phyloP scores from a whole-genome alignment of 1,139 yeast genomes.

The Geotrichum aggregatum region DNA sequence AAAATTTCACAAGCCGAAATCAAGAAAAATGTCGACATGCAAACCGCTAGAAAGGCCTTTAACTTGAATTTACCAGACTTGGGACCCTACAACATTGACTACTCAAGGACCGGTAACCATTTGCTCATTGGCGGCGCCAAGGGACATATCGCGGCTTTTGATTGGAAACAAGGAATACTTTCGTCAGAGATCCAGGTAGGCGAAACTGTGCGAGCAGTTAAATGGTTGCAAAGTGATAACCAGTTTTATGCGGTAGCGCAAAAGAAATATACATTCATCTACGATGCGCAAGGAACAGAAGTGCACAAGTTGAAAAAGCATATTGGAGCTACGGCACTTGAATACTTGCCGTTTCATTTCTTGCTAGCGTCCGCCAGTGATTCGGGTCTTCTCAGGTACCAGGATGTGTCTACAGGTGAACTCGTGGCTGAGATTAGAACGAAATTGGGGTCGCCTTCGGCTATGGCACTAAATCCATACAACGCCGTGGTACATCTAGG shows the following conservation, averaged over 20 bases:
- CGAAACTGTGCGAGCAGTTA: conserved; percentile 87
- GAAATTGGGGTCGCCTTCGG: conserved; percentile 82
- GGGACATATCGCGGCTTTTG: conserved; percentile 94
- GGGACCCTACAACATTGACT: conserved; percentile 84
- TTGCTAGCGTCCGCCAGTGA: conserved; percentile 83
- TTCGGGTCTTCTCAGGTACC: conserved; percentile 83
- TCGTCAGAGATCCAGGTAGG: conserved; percentile 78
- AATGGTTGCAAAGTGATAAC: conserved; percentile 76
- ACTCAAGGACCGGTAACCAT: conserved; percentile 81
- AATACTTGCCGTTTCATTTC: conserved; percentile 89
- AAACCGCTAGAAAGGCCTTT: conserved; percentile 67
- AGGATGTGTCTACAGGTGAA: conserved; percentile 91
- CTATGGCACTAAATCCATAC: conserved; percentile 90
- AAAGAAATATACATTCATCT: conserved; percentile 87
- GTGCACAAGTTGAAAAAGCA: conserved; percentile 88
- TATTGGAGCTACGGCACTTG: conserved; percentile 74
- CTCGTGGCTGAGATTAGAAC: conserved; percentile 80
- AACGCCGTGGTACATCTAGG: conserved; percentile 95
- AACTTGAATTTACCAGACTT: conserved; percentile 68
- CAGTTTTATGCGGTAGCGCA: conserved; percentile 97
- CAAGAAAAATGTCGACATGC: conserved; percentile 67
- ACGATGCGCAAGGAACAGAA: conserved; percentile 88
- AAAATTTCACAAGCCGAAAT: conserved; percentile 82
- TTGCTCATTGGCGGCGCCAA: conserved; percentile 79
- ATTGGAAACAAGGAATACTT: conserved; percentile 85